phyloP scores from a whole-genome alignment of 352 stramenopile genomes.

The Globisporangium apiculatum region DNA sequence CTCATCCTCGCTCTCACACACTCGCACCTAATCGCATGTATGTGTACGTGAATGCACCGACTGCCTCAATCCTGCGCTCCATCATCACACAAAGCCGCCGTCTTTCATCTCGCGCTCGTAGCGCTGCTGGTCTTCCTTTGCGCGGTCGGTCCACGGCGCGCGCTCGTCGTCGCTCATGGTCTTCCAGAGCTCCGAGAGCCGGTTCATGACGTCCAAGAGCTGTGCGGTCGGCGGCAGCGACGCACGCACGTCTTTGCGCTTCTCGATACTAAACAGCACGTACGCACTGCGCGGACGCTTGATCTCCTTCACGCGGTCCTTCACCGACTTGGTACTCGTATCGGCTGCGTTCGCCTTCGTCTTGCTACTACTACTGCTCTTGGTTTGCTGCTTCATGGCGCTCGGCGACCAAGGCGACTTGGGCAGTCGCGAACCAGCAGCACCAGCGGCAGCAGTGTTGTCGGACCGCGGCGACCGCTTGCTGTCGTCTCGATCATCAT shows the following conservation, averaged over 20 bases:
- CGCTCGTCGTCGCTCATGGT: slow-evolving; percentile 46
- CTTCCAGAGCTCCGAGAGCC: slow-evolving; percentile 50
- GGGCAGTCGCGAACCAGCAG: slow-evolving; percentile 22
- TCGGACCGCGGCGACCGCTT: slow-evolving; percentile 3
- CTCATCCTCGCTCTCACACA: too few relatives aligned
- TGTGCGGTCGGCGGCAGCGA: slow-evolving; percentile 30
- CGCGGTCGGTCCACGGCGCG: slow-evolving; percentile 48
- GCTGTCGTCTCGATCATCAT: not conserved
- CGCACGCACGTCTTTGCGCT: slow-evolving; percentile 43
- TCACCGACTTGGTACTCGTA: too few relatives aligned
- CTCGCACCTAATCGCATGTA: too few relatives aligned
- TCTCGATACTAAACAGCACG: slow-evolving; percentile 63
- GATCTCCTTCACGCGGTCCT: slow-evolving; percentile 9
- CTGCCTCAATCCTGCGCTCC: too few relatives aligned
- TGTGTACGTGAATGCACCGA: slow-evolving; percentile 19
- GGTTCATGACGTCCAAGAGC: slow-evolving; percentile 58
- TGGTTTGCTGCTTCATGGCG: slow-evolving; percentile 51
- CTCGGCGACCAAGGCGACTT: slow-evolving; percentile 61
- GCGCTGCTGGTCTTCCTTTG: slow-evolving; percentile 48
- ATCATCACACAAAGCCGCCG: too few relatives aligned
- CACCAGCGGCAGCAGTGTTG: not conserved
- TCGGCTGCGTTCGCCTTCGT: too few relatives aligned
- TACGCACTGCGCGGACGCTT: slow-evolving; percentile 55
- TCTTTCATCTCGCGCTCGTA: slow-evolving; percentile 76
- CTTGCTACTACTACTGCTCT: not conserved